A percentile compares a stretch with the other conserved stretches of the same genome.
These are phyloP conservation scores for Ananas comosus DNA, from an alignment of 176 grass and related monocot genomes.

Conservation along the genomic window DNA sequence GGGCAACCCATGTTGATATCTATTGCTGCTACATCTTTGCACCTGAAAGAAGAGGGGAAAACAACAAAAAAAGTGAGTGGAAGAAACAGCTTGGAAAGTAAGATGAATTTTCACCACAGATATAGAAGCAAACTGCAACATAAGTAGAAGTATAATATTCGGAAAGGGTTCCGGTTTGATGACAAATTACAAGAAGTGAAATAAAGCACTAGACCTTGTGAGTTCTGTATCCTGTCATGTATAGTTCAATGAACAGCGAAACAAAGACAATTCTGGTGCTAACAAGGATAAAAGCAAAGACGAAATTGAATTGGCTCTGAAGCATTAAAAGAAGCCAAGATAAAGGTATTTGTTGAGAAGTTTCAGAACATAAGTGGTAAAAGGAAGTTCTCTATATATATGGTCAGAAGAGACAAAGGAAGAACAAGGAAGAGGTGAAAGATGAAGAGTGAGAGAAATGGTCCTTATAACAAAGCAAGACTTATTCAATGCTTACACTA, in stretches of 20 bases:
- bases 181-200: too few species aligned
- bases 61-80: constrained; percentile 20
- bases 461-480: neutral
- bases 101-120: neutral
- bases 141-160: too few species aligned
- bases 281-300: too few species aligned
- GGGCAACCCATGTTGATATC: constrained; percentile 99
- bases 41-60: constrained; percentile 35
- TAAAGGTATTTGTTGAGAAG: too few species aligned
- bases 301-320: too few species aligned
- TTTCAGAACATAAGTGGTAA: too few species aligned
- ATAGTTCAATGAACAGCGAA: too few species aligned
- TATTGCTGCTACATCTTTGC: constrained; percentile 76
- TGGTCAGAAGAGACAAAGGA: neutral
- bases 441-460: neutral
- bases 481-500: constrained; percentile 51
- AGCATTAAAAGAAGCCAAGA: too few species aligned
- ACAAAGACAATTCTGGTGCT: too few species aligned
- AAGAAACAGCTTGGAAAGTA: neutral
- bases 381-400: neutral
- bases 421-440: neutral
- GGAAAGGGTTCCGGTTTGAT: neutral
- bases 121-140: too few species aligned
- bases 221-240: too few species aligned
- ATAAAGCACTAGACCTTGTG: too few species aligned